Percentiles rank a stretch among this genome's conserved stretches.
Conservation (phyloP, 2,329 filamentous ascomycete species). For the Scedosporium aurantiacum region DNA sequence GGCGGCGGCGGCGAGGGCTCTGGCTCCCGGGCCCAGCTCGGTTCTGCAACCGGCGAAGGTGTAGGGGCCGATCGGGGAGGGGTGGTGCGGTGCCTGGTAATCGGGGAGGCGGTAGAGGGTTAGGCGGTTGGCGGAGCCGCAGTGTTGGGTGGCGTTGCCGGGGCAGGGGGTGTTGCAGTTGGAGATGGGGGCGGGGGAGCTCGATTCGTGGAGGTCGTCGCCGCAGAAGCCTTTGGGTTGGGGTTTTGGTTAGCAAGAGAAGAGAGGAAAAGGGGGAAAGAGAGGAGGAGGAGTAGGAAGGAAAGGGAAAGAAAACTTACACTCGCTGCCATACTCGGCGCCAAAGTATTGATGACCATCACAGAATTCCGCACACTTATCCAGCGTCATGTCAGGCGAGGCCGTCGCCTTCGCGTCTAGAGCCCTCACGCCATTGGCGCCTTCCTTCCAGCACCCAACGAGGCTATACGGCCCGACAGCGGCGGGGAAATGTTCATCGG, state of each 20-base stretch:
- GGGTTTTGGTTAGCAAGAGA: constrained; percentile 8
- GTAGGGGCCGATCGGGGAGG: not conserved
- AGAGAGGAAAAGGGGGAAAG: not conserved
- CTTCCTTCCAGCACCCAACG: constrained; percentile 30
- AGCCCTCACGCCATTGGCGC: constrained; percentile 20
- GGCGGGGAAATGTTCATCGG: constrained; percentile 17
- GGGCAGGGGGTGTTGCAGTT: constrained; percentile 25
- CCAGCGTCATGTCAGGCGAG: constrained; percentile 23
- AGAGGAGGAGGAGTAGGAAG: not conserved
- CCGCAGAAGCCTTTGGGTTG: constrained; percentile 28
- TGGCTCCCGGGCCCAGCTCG: constrained; percentile 17
- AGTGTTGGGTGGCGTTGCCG: constrained; percentile 22
- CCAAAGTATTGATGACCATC: constrained; percentile 26
- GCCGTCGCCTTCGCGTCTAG: constrained; percentile 17
- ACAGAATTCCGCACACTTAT: constrained; percentile 27
- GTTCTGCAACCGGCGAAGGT: constrained; percentile 19
- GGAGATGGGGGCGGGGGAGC: constrained; percentile 15
- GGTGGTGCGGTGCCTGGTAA: constrained; percentile 10
- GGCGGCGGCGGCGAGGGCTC: constrained; percentile 19
- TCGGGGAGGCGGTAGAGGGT: constrained; percentile 20
- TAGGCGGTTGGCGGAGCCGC: constrained; percentile 21
- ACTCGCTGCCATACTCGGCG: constrained; percentile 12
- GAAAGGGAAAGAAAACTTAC: constrained; percentile 6
- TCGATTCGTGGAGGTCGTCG: constrained; percentile 17
- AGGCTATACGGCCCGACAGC: constrained; percentile 22